phyloP scores from a whole-genome alignment of 768 basidiomycete species.

The Epithele typhae region DNA sequence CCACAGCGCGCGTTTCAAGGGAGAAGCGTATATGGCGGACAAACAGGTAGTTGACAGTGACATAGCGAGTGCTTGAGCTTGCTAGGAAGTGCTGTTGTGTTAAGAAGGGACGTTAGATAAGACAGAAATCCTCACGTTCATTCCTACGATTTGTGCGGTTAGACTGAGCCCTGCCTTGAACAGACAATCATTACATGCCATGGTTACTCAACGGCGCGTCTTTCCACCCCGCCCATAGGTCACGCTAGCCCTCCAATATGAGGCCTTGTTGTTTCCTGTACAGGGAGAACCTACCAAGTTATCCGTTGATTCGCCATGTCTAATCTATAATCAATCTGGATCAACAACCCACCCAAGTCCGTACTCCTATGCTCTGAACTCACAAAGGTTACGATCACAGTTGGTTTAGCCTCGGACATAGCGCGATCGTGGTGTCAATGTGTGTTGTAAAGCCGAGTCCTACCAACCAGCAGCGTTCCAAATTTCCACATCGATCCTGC shows the following conservation, averaged over 20 bases:
- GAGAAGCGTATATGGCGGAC: slow-evolving; percentile 59
- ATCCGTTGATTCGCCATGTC: slow-evolving; percentile 77
- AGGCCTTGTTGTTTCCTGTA: not conserved
- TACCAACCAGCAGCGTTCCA: too few relatives aligned
- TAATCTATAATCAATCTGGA: slow-evolving; percentile 39
- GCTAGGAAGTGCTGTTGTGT: slow-evolving; percentile 11
- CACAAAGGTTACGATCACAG: slow-evolving; percentile 27
- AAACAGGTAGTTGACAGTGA: slow-evolving; percentile 46
- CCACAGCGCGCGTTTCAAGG: slow-evolving; percentile 56
- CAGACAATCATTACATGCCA: slow-evolving; percentile 37
- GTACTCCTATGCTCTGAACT: not conserved
- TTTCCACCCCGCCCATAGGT: slow-evolving; percentile 71
- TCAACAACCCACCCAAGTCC: not conserved
- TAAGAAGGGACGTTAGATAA: too few relatives aligned
- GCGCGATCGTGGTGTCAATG: too few relatives aligned
- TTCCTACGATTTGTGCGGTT: slow-evolving; percentile 19
- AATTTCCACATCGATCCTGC: too few relatives aligned
- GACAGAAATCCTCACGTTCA: slow-evolving; percentile 24
- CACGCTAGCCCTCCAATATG: slow-evolving; percentile 27
- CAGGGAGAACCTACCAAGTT: slow-evolving; percentile 50
- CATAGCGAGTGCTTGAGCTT: slow-evolving; percentile 44
- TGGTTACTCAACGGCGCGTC: slow-evolving; percentile 74
- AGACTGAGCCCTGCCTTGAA: not conserved
- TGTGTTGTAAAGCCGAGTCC: too few relatives aligned
- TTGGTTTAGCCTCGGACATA: slow-evolving; percentile 2